Base-by-base conservation (phyloP, 768 basidiomycete genomes). In the Xerocomus brunneocitrinus region DNA sequence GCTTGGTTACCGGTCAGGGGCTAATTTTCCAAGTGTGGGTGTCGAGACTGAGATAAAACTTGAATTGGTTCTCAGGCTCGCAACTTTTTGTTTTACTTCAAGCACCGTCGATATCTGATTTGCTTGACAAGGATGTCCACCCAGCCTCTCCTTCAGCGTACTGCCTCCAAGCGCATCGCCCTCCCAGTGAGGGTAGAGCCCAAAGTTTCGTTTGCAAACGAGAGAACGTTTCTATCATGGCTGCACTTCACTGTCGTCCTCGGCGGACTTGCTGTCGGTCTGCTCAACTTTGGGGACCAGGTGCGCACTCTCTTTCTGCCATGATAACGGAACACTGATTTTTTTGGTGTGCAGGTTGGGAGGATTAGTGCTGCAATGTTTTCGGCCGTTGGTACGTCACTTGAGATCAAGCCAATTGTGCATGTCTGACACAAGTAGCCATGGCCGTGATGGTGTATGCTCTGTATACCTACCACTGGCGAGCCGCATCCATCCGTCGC, bases 391-490 rank as follows among this genome's bases (percentile, higher is more conserved):
- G 92, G 94, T 94, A 60, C 53, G 85, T 76, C 36, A 6, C 19
- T 45, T 22, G 25, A 19, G 14, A 40, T 40, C 41, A 3, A 25
- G 24, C 27, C 43, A 45, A 28, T 14, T 42, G 42, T 40, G 16
- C 19, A 43, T 25, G n/a, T 57, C 53, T 67, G 48, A 65, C 38
- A 27, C 42, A 43, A 28, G 28, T 49, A 95, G 95, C 95, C 35
- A 90, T 98, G 84, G 91, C 83, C 22, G 93, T 98, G 55, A 98
- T 99, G 97, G 67, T 91, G 9, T 99, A 99, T 69, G 95, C 97
- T 2, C 73, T 99, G 13, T 87, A 88, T 61, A 92, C 93, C 39
- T 99, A 94, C 68, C 95, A 98, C 67, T 95, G 94, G 91, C 83
- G 97, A 58, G 97, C 95, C 7, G 82, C 84, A 27, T 89, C 93